Conservation (phyloP, 306 rosid species). For the Pyrus betulifolia region DNA sequence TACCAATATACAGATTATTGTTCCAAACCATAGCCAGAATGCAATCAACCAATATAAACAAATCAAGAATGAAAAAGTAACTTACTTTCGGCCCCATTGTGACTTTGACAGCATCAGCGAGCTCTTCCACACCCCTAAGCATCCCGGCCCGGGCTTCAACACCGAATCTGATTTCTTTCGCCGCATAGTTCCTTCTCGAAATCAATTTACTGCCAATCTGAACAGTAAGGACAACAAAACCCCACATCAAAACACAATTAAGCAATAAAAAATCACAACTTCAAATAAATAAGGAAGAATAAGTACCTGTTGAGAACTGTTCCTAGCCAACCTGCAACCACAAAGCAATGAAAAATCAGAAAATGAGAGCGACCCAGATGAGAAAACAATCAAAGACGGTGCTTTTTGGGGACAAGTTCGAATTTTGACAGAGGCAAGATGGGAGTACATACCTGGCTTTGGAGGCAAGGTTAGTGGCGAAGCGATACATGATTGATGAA, state of each 20-base stretch:
- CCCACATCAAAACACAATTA: background rate
- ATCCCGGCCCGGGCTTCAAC: slow-evolving; percentile 42
- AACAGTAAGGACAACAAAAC: background rate
- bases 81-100: slow-evolving; percentile 48
- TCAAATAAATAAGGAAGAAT: background rate
- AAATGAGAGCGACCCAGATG: slow-evolving; percentile 5
- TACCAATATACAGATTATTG: background rate
- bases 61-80: background rate
- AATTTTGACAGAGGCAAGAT: background rate
- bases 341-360: background rate
- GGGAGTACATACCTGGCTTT: slow-evolving; percentile 40
- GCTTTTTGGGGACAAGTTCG: background rate
- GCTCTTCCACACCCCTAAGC: slow-evolving; percentile 53
- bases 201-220: slow-evolving; percentile 29
- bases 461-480: slow-evolving; percentile 36
- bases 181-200: slow-evolving; percentile 44
- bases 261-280: background rate
- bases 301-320: slow-evolving; percentile 21
- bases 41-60: background rate
- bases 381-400: background rate
- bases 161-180: slow-evolving; percentile 46
- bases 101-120: slow-evolving; percentile 45
- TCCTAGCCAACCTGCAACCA: slow-evolving; percentile 18
- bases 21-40: background rate
- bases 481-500: slow-evolving; percentile 34